Percentiles rank a stretch among this genome's conserved stretches.
These are phyloP conservation scores for Collybiopsis luxurians DNA, from an alignment of 768 basidiomycete species.

Conservation along the genomic window DNA sequence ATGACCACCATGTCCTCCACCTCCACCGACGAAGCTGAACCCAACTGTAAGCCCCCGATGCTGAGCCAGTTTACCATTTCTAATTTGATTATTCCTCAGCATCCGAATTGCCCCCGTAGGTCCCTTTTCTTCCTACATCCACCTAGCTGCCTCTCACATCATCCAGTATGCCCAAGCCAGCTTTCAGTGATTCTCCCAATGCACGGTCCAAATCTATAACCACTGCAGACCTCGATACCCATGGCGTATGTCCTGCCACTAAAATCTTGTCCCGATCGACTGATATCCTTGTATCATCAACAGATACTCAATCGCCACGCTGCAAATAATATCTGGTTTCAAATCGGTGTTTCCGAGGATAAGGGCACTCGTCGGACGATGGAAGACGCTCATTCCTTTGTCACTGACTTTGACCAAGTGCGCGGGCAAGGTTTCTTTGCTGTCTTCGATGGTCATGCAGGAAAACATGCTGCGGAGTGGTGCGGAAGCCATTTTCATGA, in stretches of 20 bases:
- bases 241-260: conserved; percentile 53
- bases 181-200: conserved; percentile 63
- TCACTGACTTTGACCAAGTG: conserved; percentile 89
- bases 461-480: conserved; percentile 99
- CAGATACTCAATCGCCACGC: conserved; percentile 80
- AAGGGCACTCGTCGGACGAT: conserved; percentile 89
- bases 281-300: not conserved
- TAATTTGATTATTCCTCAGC: not conserved
- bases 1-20: no score
- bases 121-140: not conserved
- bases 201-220: conserved; percentile 83
- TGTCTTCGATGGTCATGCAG: conserved; percentile 97
- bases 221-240: conserved; percentile 71
- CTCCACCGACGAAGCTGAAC: no score
- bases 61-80: not conserved
- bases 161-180: conserved; percentile 27
- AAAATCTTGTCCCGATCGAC: not conserved
- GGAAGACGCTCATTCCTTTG: conserved; percentile 97
- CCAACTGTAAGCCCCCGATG: not conserved
- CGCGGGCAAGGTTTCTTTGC: conserved; percentile 98
- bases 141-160: conserved; percentile 3
- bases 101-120: not conserved
- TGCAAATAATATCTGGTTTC: conserved; percentile 58
- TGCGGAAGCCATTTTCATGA: conserved; percentile 96
- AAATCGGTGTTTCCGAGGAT: conserved; percentile 78